phyloP scores from a whole-genome alignment of 352 stramenopile species.

The Pythium aristosporum region DNA sequence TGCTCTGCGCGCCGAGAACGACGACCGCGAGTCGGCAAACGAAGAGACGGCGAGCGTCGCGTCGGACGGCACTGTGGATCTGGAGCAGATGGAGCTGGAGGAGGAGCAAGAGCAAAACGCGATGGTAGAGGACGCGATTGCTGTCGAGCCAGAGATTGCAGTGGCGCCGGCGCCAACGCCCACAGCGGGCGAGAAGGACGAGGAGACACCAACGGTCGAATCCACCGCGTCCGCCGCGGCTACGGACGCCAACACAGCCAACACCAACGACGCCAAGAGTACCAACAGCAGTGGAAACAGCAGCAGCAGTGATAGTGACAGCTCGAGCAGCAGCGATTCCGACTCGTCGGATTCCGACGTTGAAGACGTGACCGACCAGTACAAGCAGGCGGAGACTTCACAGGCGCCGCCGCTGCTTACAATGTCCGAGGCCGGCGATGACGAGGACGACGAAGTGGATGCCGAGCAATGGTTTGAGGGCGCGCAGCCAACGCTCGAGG shows the following conservation, averaged over 20 bases:
- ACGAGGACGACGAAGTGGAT: constrained; percentile 11
- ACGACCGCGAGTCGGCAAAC: neutral
- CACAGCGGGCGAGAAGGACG: neutral
- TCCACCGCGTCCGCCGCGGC: constrained; percentile 4
- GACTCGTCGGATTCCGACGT: constrained; percentile 28
- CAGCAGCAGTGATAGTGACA: constrained; percentile 25
- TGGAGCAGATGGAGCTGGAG: neutral
- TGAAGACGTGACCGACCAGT: constrained; percentile 24
- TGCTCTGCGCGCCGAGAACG: neutral
- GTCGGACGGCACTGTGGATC: constrained; percentile 15
- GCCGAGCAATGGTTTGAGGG: constrained; percentile 29
- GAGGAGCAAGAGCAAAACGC: constrained; percentile 1
- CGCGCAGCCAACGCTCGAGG: constrained; percentile 8
- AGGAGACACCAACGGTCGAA: neutral
- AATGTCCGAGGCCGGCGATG: constrained; percentile 13
- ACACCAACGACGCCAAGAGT: constrained; percentile 19
- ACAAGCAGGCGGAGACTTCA: constrained; percentile 2
- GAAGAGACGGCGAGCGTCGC: constrained; percentile 14
- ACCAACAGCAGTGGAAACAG: constrained; percentile 26
- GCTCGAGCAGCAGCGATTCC: constrained; percentile 22
- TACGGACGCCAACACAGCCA: constrained; percentile 26
- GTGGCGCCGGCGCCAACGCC: neutral
- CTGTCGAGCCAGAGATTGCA: neutral
- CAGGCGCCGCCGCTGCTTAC: neutral
- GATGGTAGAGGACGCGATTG: neutral